Base-by-base conservation (phyloP, 257 asterid genomes). In the Sherardia arvensis region DNA sequence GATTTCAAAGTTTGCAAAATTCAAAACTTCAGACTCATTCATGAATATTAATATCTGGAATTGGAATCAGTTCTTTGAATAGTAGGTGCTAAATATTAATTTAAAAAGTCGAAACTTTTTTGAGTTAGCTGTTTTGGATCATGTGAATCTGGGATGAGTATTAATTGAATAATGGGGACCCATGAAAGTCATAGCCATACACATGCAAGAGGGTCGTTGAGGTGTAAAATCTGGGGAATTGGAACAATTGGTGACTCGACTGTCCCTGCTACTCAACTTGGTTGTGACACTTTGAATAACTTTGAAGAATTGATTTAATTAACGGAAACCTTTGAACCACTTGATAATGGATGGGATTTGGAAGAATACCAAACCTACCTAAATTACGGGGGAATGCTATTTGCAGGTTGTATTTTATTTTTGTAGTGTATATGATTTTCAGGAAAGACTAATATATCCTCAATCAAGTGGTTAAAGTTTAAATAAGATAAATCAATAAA, bases 191-290 rank as follows among this genome's bases (percentile, higher is more conserved):
- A 49, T 58, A 57, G 83, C 76, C 87, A 61, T 66, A 67, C 74
- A 76, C 83, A 83, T 11, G 85, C 85, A 82, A 63, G n/a, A n/a
- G 43, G 27, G 26, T 64, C 73, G 70, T 53, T 53, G 30, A 72
- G 55, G 47, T 47, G 64, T 70, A 49, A 49, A 49, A 49, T 49
- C 55, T 49, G 55, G 55, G 55, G 23, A 49, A 49, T 49, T 18
- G 25, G 25, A 49, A 49, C 20, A n/a, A n/a, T 20, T 49, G 56
- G 26, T 49, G 56, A 49, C 56, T 49, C 7, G 51, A 43, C 20
- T 43, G 51, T 43, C 51, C 51, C 51, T 43, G 7, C 51, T 43
- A 43, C 7, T 3, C 51, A 43, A 43, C 51, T 43, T 17, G 51
- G 20, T 20, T 14, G 51, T 43, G n/a, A 7, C n/a, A 43, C 51